Percentiles rank a stretch among this genome's conserved stretches.
phyloP scores from a whole-genome alignment of 2,329 filamentous ascomycete genomes.

The Fusarium sambucinum region DNA sequence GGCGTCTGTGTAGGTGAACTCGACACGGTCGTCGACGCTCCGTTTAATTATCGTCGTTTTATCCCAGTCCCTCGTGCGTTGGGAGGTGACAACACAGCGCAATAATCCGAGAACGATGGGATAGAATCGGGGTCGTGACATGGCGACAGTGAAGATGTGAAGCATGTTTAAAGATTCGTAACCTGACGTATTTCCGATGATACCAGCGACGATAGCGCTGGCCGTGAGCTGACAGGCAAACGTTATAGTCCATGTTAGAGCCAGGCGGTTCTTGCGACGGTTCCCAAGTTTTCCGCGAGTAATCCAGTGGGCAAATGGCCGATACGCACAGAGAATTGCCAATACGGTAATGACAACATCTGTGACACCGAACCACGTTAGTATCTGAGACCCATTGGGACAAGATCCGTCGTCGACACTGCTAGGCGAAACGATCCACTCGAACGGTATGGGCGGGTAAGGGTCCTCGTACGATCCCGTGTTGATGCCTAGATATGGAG shows the following conservation, averaged over 20 bases:
- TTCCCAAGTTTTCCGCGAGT: conserved; percentile 31
- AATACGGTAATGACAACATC: conserved; percentile 37
- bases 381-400: conserved; percentile 21
- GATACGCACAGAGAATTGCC: conserved; percentile 28
- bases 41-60: conserved; percentile 39
- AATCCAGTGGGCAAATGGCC: conserved; percentile 37
- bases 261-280: conserved; percentile 23
- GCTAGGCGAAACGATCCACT: conserved; percentile 39
- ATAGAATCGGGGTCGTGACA: conserved; percentile 40
- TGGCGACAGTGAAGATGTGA: conserved; percentile 41
- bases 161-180: conserved; percentile 42
- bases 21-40: conserved; percentile 37
- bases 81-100: conserved; percentile 32
- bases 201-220: conserved; percentile 39
- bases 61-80: conserved; percentile 28
- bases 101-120: conserved; percentile 36
- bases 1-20: conserved; percentile 44
- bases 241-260: conserved; percentile 31
- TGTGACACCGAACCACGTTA: conserved; percentile 39
- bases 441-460: conserved; percentile 41
- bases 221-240: conserved; percentile 39
- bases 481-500: conserved; percentile 41
- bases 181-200: conserved; percentile 37
- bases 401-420: conserved; percentile 11
- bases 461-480: conserved; percentile 24